phyloP scores from a whole-genome alignment of 2,329 filamentous ascomycete species.

The Phyllosticta citrichinensis region DNA sequence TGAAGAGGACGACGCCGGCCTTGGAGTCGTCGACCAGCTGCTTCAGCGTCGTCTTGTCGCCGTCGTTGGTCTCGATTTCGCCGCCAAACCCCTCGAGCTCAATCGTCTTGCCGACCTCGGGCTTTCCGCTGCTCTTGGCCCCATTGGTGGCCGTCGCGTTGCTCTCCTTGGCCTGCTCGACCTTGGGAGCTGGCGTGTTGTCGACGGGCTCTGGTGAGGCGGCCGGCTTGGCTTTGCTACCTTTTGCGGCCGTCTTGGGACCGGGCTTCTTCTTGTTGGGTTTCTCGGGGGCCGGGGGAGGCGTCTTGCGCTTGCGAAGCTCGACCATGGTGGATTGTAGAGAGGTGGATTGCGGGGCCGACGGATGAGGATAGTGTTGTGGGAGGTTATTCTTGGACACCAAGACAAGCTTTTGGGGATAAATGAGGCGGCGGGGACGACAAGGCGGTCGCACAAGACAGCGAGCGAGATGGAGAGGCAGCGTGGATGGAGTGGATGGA shows the following conservation, averaged over 20 bases:
- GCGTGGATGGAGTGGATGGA: not conserved
- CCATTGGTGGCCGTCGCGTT: slow-evolving; percentile 18
- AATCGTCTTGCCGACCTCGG: slow-evolving; percentile 42
- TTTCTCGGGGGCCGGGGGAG: slow-evolving; percentile 38
- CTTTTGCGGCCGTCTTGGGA: slow-evolving; percentile 26
- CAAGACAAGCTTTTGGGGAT: not conserved
- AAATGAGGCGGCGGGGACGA: not conserved
- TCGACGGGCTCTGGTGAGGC: slow-evolving; percentile 18
- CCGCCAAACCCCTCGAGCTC: slow-evolving; percentile 47
- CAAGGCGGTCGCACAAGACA: not conserved
- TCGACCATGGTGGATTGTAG: slow-evolving; percentile 38
- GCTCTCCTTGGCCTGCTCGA: slow-evolving; percentile 19
- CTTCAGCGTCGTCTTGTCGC: slow-evolving; percentile 67
- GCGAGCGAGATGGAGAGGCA: not conserved
- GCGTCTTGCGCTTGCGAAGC: slow-evolving; percentile 53
- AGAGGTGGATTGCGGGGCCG: not conserved
- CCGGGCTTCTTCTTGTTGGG: slow-evolving; percentile 39
- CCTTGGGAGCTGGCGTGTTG: slow-evolving; percentile 19
- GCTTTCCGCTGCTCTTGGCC: slow-evolving; percentile 20
- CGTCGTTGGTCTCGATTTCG: slow-evolving; percentile 78
- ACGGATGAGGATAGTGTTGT: not conserved
- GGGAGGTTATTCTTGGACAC: not conserved
- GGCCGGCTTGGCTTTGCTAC: slow-evolving; percentile 18
- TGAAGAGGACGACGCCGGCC: slow-evolving; percentile 82
- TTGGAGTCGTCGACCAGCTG: slow-evolving; percentile 74